Conservation (phyloP, 768 basidiomycete genomes). For the Lentinus brumalis region DNA sequence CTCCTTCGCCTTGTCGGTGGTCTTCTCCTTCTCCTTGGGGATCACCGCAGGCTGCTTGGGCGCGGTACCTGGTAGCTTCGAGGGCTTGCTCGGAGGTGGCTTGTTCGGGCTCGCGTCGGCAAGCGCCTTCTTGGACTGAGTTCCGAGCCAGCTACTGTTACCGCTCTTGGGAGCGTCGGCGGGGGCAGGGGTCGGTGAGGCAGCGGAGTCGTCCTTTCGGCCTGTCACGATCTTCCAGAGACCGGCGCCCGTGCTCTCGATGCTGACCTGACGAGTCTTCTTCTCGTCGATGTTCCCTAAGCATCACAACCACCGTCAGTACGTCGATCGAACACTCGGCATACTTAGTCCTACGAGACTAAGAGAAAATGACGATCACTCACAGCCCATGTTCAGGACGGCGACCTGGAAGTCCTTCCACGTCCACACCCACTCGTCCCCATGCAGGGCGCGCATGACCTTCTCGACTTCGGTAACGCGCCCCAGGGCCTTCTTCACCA, state of each 20-base stretch:
- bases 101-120: constrained; percentile 1
- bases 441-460: constrained; percentile 65
- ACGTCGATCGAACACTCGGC: neutral
- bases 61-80: constrained; percentile 2
- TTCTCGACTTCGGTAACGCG: constrained; percentile 71
- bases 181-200: neutral
- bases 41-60: constrained; percentile 1
- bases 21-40: neutral
- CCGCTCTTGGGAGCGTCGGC: neutral
- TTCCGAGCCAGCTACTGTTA: neutral
- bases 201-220: constrained; percentile 3
- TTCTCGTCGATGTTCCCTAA: constrained; percentile 25
- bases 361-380: constrained; percentile 32
- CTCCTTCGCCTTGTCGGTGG: neutral
- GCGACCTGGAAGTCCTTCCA: constrained; percentile 83
- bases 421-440: constrained; percentile 71
- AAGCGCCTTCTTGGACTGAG: constrained; percentile 4
- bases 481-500: constrained; percentile 66
- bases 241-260: constrained; percentile 29
- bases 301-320: neutral
- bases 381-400: constrained; percentile 80
- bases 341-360: neutral
- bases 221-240: constrained; percentile 27
- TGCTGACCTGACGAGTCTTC: constrained; percentile 29
- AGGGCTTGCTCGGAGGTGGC: neutral